Percentiles rank a stretch among this genome's conserved stretches.
Evolutionary conservation across 1,139 yeast species (phyloP).

Genomic region (Hyphopichia pseudoburtonii): DNA sequence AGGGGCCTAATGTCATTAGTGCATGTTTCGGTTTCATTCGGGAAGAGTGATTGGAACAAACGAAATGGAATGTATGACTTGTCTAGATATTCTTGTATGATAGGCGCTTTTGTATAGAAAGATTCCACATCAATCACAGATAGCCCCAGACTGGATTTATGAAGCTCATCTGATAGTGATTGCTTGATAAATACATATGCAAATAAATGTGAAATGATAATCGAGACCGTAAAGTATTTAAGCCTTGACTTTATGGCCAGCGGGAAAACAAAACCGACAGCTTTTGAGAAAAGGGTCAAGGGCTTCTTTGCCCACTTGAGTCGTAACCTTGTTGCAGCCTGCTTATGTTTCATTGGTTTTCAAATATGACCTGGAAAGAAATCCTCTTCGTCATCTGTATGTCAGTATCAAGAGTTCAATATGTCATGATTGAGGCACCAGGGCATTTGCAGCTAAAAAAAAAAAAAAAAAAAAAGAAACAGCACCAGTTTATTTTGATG

Average conservation of each 20-base stretch:
- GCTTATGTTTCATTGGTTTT: too few species aligned
- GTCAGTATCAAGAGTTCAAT: too few species aligned
- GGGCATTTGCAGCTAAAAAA: too few species aligned
- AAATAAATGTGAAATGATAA: not conserved
- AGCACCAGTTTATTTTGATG: too few species aligned
- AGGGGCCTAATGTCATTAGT: too few species aligned
- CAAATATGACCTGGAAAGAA: too few species aligned
- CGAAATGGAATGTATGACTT: not conserved
- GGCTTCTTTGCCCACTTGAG: too few species aligned
- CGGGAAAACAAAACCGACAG: not conserved
- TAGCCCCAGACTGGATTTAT: not conserved
- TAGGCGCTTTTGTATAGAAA: not conserved
- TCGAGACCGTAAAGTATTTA: not conserved
- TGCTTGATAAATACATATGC: not conserved
- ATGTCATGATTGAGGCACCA: too few species aligned
- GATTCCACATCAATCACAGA: conserved; percentile 1
- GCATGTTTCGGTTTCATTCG: not conserved
- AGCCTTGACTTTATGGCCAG: not conserved
- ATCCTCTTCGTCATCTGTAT: too few species aligned
- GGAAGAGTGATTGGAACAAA: not conserved
- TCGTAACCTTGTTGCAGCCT: too few species aligned
- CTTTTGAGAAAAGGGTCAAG: too few species aligned
- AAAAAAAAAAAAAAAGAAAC: too few species aligned
- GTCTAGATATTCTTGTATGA: not conserved
- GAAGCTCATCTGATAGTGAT: not conserved